Conservation (phyloP, 768 basidiomycete species). For the Hemileccinum impolitum region DNA sequence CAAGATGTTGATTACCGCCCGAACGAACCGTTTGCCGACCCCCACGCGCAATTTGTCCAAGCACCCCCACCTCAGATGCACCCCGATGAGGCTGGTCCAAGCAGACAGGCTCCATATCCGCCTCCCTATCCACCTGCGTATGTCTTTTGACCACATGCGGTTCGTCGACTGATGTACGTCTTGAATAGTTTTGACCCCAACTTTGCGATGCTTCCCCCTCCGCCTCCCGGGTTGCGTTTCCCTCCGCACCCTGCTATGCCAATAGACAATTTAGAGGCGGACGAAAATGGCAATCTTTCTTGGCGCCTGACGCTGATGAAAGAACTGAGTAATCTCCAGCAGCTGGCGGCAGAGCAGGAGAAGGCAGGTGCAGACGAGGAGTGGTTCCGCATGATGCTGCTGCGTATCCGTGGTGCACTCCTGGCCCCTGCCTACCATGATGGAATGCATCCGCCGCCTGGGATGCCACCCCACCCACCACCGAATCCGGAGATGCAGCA, state of each 20-base stretch:
- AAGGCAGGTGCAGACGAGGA: constrained; percentile 77
- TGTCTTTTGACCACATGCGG: neutral
- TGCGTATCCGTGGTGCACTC: constrained; percentile 70
- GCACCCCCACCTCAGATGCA: constrained; percentile 48
- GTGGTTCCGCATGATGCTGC: constrained; percentile 84
- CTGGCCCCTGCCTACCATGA: constrained; percentile 47
- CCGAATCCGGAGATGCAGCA: constrained; percentile 33
- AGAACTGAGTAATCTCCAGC: constrained; percentile 71
- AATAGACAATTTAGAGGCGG: constrained; percentile 69
- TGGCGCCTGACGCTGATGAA: constrained; percentile 81
- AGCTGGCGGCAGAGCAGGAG: constrained; percentile 78
- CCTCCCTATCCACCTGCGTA: constrained; percentile 60
- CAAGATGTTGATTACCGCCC: constrained; percentile 65
- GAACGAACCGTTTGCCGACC: constrained; percentile 53
- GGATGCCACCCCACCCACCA: constrained; percentile 36
- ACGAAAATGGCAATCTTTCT: constrained; percentile 76
- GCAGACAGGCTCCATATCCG: constrained; percentile 55
- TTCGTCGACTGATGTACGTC: constrained; percentile 7
- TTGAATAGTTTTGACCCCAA: constrained; percentile 65
- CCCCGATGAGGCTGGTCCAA: constrained; percentile 59
- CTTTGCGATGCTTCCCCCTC: constrained; percentile 60
- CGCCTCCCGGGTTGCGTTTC: constrained; percentile 55
- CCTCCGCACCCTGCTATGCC: constrained; percentile 54
- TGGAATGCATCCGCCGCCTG: constrained; percentile 36
- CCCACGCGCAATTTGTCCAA: constrained; percentile 52